A percentile compares a stretch with the other conserved stretches of the same genome.
These are phyloP conservation scores for Crithidia acanthocephali DNA, from an alignment of 208 protist genomes.

Conservation along the genomic window DNA sequence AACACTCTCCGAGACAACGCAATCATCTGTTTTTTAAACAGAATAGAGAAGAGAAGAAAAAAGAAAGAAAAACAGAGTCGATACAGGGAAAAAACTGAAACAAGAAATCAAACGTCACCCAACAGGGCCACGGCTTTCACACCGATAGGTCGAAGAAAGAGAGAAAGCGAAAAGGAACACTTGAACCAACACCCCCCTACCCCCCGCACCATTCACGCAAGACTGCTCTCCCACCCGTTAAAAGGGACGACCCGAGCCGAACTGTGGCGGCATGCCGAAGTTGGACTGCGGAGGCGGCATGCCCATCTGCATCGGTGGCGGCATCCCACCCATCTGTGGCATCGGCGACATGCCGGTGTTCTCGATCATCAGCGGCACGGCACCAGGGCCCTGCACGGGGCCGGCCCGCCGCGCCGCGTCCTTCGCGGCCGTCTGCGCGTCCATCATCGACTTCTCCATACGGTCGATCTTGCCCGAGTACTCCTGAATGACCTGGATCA, in stretches of 20 bases:
- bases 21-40: too few species aligned
- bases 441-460: constrained; percentile 83
- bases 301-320: constrained; percentile 53
- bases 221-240: too few species aligned
- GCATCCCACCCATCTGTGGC: constrained; percentile 31
- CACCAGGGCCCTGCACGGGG: constrained; percentile 40
- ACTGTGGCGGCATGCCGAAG: constrained; percentile 59
- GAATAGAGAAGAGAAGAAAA: too few species aligned
- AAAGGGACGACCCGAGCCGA: constrained; percentile 65
- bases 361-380: constrained; percentile 78
- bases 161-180: too few species aligned
- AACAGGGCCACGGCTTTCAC: too few species aligned
- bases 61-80: constrained; percentile 4
- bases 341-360: constrained; percentile 39
- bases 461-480: constrained; percentile 90
- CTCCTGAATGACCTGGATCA: constrained; percentile 97
- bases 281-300: constrained; percentile 32
- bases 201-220: too few species aligned
- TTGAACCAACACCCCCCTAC: too few species aligned
- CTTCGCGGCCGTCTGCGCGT: constrained; percentile 86
- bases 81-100: constrained; percentile 23
- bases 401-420: constrained; percentile 76
- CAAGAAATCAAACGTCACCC: background rate
- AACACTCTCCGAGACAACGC: too few species aligned
- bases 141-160: too few species aligned